Base-by-base conservation (phyloP, 2,329 filamentous ascomycete genomes). In the Colletotrichum chlorophyti region DNA sequence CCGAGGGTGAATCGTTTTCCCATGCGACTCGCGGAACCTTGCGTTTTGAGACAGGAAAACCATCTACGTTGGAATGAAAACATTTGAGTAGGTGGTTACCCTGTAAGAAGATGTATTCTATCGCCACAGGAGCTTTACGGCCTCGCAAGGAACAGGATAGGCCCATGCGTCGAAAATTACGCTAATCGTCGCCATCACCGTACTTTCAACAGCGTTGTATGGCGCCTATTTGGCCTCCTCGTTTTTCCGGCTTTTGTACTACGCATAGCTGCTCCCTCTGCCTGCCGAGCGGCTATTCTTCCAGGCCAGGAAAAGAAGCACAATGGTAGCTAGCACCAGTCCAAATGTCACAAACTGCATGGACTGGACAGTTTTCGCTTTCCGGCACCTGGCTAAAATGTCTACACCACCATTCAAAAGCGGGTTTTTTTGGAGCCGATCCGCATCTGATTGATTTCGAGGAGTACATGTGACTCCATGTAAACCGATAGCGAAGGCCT, bases 341-440 rank as follows among this genome's bases (percentile, higher is more conserved):
- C 52, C 53, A 3, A 40, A 42, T 4, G 58, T 52, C 23, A 58
- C 58, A 5, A 63, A 61, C 2, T 61, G 58, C 34, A 63, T 45
- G 2, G 58, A 48, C 26, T 63, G 58, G 4, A 51, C 37, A 14
- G 61, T 58, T 1, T 19, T 48, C 3, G 53, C 58, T 12, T 59
- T 58, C 21, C 40, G 43, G 34, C 61, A 63, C 7, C 31, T 58
- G 19, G 19, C 24, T 2, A 53, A 4, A 4, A 60, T 17, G 4
- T n/a, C 1, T 12, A 11, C 12, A 17, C 49, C 60, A 2, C 45
- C 27, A 7, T 62, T 62, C 24, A 63, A 7, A 1, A 63, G 31
- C 6, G 19, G 26, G 31, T 51, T 58, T 2, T 35, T 4, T 0
- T 0, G 3, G 14, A 45, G 15, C 6, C 21, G 17, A 1, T 15